Evolutionary conservation across 208 protist species (phyloP).

Genomic region (Acanthamoeba healyi): DNA sequence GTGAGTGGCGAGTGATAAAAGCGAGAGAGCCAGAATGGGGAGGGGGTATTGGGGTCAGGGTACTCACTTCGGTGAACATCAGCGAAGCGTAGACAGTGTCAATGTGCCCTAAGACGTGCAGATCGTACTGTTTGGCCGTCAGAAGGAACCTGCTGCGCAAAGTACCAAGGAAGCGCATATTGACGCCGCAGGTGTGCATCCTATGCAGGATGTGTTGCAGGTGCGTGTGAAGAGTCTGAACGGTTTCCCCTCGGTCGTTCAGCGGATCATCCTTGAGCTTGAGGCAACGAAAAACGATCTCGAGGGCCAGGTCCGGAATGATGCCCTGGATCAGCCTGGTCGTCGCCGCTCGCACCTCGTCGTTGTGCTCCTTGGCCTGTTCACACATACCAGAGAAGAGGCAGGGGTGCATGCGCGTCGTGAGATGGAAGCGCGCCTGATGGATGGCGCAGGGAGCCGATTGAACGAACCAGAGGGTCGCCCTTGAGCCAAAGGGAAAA

Average conservation of each 20-base stretch:
- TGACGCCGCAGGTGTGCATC: conserved; percentile 72
- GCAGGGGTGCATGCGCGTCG: too few relatives aligned
- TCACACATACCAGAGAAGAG: not conserved
- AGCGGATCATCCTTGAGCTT: conserved; percentile 41
- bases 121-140: conserved; percentile 39
- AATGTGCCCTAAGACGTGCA: not conserved
- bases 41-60: too few relatives aligned
- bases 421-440: too few relatives aligned
- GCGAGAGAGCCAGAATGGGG: too few relatives aligned
- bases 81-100: not conserved
- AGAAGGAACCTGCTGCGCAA: not conserved
- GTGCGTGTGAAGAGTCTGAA: not conserved
- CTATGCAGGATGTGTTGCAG: conserved; percentile 11
- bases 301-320: conserved; percentile 55
- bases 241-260: not conserved
- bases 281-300: conserved; percentile 59
- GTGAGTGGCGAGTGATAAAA: not conserved
- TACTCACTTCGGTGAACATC: conserved; percentile 54
- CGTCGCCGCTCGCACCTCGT: conserved; percentile 23
- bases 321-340: conserved; percentile 55
- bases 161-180: conserved; percentile 55
- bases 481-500: conserved; percentile 62
- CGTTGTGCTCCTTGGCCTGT: conserved; percentile 67
- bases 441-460: too few relatives aligned
- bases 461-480: not conserved